Conservation (phyloP, 108 stramenopile species). For the Stephanodiscus minutulus region DNA sequence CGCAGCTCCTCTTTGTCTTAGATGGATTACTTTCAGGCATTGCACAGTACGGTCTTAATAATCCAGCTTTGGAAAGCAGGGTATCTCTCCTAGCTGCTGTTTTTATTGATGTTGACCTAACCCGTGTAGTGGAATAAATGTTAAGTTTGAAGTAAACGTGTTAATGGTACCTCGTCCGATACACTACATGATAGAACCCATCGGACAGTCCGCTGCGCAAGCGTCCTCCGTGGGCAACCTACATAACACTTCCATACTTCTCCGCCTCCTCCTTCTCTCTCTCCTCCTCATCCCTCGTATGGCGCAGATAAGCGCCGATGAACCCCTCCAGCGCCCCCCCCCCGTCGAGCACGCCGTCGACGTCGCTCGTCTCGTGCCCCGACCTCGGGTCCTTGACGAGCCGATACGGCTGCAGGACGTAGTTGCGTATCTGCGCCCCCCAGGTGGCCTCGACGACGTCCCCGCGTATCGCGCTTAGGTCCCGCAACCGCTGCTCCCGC, state of each 20-base stretch:
- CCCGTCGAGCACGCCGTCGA: slow-evolving; percentile 85
- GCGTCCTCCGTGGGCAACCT: too few relatives aligned
- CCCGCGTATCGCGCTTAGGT: slow-evolving; percentile 77
- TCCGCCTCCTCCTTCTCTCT: slow-evolving; percentile 42
- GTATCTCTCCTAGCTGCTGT: too few relatives aligned
- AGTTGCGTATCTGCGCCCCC: slow-evolving; percentile 90
- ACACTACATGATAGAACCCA: too few relatives aligned
- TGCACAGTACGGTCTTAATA: too few relatives aligned
- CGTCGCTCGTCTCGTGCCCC: slow-evolving; percentile 85
- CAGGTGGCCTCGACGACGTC: slow-evolving; percentile 88
- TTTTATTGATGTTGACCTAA: too few relatives aligned
- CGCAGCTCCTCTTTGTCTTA: too few relatives aligned
- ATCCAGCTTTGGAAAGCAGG: too few relatives aligned
- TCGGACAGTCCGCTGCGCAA: too few relatives aligned
- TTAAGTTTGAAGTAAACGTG: too few relatives aligned
- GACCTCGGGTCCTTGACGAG: slow-evolving; percentile 95
- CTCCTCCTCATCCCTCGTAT: slow-evolving; percentile 58
- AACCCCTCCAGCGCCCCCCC: slow-evolving; percentile 74
- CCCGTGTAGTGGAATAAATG: too few relatives aligned
- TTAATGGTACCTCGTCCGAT: too few relatives aligned
- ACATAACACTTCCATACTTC: slow-evolving; percentile 7
- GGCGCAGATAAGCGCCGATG: slow-evolving; percentile 64
- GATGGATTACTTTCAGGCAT: too few relatives aligned
- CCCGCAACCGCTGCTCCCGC: slow-evolving; percentile 66
- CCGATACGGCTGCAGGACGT: slow-evolving; percentile 97